Evolutionary conservation across 306 rosid genomes (phyloP).

Genomic region (Pyrus pyrifolia): DNA sequence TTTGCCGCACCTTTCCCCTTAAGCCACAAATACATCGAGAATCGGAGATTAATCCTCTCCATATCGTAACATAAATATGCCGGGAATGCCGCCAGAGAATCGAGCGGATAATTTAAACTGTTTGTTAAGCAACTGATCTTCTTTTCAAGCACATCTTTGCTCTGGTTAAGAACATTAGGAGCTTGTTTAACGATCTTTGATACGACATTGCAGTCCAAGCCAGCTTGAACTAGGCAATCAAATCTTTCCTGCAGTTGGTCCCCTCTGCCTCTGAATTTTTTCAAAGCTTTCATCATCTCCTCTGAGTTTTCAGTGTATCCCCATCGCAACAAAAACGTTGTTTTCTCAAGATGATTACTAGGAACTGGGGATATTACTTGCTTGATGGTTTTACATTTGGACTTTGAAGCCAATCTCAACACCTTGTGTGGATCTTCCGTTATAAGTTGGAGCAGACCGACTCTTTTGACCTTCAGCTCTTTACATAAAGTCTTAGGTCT

Average conservation of each 20-base stretch:
- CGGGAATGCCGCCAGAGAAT: slow-evolving; percentile 48
- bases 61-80: slow-evolving; percentile 51
- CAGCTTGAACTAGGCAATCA: slow-evolving; percentile 71
- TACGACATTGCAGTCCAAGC: slow-evolving; percentile 57
- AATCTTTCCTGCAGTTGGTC: slow-evolving; percentile 80
- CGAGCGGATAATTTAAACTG: slow-evolving; percentile 55
- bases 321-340: slow-evolving; percentile 50
- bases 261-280: slow-evolving; percentile 64
- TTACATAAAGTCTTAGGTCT: slow-evolving; percentile 48
- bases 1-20: slow-evolving; percentile 47
- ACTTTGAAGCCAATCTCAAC: slow-evolving; percentile 43
- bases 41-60: slow-evolving; percentile 43
- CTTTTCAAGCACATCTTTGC: slow-evolving; percentile 39
- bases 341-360: slow-evolving; percentile 39
- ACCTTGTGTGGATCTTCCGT: slow-evolving; percentile 53
- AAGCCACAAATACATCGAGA: slow-evolving; percentile 69
- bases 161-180: slow-evolving; percentile 59
- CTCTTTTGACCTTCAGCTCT: slow-evolving; percentile 44
- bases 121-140: slow-evolving; percentile 51
- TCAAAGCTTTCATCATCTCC: slow-evolving; percentile 66
- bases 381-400: slow-evolving; percentile 15
- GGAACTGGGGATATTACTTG: slow-evolving; percentile 20
- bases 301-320: slow-evolving; percentile 73
- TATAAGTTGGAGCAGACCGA: slow-evolving; percentile 38
- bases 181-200: slow-evolving; percentile 40